Evolutionary conservation across 2,329 filamentous ascomycete species (phyloP).

Genomic region (Pseudogymnoascus sp.): DNA sequence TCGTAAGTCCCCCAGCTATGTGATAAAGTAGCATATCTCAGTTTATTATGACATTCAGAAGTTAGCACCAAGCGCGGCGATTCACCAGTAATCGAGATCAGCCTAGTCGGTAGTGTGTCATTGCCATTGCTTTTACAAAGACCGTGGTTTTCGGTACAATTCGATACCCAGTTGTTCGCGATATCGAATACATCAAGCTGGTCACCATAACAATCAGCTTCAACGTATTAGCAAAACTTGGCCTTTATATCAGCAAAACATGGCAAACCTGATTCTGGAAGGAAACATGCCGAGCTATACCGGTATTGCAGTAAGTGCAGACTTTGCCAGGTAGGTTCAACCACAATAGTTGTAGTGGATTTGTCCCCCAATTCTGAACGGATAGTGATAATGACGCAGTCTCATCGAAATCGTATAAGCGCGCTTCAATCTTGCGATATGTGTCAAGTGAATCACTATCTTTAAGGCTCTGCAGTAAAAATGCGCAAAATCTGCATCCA

Average conservation of each 20-base stretch:
- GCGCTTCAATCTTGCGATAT: conserved; percentile 15
- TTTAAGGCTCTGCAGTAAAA: conserved; percentile 13
- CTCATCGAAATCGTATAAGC: conserved; percentile 9
- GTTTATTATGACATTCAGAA: conserved; percentile 1
- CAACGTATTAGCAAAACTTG: conserved; percentile 8
- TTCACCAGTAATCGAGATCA: conserved; percentile 11
- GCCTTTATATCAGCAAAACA: not conserved
- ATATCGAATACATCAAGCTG: conserved; percentile 2
- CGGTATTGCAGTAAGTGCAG: not conserved
- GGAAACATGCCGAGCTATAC: not conserved
- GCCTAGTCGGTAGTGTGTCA: conserved; percentile 10
- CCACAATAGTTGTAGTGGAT: conserved; percentile 8
- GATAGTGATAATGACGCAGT: conserved; percentile 1
- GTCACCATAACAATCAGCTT: conserved; percentile 13
- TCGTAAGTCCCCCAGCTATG: conserved; percentile 15
- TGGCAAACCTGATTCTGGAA: conserved; percentile 11
- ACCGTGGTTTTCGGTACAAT: conserved; percentile 7
- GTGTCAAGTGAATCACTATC: conserved; percentile 7
- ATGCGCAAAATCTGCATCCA: conserved; percentile 14
- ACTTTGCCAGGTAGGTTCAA: conserved; percentile 13
- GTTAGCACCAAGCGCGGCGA: conserved; percentile 10
- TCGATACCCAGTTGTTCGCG: not conserved
- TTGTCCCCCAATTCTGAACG: not conserved
- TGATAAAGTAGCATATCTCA: conserved; percentile 12
- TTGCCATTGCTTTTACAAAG: not conserved